Conservation (phyloP, 164 flowering plant genomes). For the Vitis amurensis region DNA sequence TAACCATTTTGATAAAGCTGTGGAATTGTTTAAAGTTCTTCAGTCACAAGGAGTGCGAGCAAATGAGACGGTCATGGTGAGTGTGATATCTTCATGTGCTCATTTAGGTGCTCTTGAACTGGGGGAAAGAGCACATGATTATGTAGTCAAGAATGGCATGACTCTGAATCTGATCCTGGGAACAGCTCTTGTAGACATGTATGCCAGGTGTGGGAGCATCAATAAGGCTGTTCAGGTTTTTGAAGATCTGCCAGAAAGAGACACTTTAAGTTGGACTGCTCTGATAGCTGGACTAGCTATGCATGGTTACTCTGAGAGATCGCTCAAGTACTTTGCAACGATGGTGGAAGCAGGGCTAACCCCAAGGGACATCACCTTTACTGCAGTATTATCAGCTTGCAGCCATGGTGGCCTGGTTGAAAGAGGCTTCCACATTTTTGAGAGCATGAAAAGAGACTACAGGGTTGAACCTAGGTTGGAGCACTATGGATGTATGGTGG, state of each 20-base stretch:
- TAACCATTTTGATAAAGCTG: slow-evolving; percentile 14
- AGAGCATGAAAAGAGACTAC: slow-evolving; percentile 5
- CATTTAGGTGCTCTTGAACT: slow-evolving; percentile 28
- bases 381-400: slow-evolving; percentile 11
- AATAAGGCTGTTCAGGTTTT: slow-evolving; percentile 25
- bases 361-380: slow-evolving; percentile 8
- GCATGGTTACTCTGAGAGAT: slow-evolving; percentile 5
- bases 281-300: slow-evolving; percentile 21
- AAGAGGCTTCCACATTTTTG: slow-evolving; percentile 8
- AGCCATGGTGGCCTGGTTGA: slow-evolving; percentile 15
- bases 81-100: slow-evolving; percentile 27
- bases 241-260: slow-evolving; percentile 18
- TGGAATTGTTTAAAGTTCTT: slow-evolving; percentile 24
- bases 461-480: slow-evolving; percentile 7
- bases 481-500: slow-evolving; percentile 16
- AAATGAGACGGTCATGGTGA: slow-evolving; percentile 26
- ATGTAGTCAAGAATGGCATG: slow-evolving; percentile 15
- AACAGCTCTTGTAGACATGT: slow-evolving; percentile 35
- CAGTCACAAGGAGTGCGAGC: slow-evolving; percentile 16
- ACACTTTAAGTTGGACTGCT: slow-evolving; percentile 22
- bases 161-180: slow-evolving; percentile 20
- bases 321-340: background rate
- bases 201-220: slow-evolving; percentile 25
- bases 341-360: background rate
- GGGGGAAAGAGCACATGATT: slow-evolving; percentile 26